Evolutionary conservation across 2,329 filamentous ascomycete species (phyloP).

Genomic region (Colletotrichum sp.): DNA sequence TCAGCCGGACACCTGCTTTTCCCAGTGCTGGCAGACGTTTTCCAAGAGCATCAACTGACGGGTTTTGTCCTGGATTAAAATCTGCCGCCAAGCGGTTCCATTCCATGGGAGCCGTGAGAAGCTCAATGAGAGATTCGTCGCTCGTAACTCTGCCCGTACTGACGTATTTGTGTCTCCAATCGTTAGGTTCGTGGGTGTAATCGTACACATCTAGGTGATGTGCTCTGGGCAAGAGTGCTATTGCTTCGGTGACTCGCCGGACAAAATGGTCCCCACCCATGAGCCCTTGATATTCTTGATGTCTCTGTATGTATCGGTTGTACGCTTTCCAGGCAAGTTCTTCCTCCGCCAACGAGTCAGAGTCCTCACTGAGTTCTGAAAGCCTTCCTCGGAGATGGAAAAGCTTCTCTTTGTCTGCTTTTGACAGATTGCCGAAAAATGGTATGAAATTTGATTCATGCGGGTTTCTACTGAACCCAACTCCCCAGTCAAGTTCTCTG

Average conservation of each 20-base stretch:
- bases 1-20: neutral
- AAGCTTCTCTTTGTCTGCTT: no score
- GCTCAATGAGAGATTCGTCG: neutral
- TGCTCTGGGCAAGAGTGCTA: neutral
- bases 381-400: no score
- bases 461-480: no score
- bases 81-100: neutral
- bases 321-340: neutral
- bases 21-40: neutral
- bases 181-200: fast-evolving
- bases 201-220: neutral
- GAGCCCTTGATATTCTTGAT: neutral
- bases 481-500: no score
- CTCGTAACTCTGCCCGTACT: neutral
- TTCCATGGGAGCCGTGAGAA: neutral
- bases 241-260: neutral
- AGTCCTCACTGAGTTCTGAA: no score
- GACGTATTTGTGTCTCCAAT: neutral
- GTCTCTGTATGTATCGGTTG: fast-evolving
- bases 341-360: no score
- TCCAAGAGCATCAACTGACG: neutral
- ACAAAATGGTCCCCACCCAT: neutral
- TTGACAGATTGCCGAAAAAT: no score
- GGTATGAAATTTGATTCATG: no score
- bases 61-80: no score